phyloP scores from a whole-genome alignment of 1,284 basidiomycete genomes.

The Apiotrichum sp. region DNA sequence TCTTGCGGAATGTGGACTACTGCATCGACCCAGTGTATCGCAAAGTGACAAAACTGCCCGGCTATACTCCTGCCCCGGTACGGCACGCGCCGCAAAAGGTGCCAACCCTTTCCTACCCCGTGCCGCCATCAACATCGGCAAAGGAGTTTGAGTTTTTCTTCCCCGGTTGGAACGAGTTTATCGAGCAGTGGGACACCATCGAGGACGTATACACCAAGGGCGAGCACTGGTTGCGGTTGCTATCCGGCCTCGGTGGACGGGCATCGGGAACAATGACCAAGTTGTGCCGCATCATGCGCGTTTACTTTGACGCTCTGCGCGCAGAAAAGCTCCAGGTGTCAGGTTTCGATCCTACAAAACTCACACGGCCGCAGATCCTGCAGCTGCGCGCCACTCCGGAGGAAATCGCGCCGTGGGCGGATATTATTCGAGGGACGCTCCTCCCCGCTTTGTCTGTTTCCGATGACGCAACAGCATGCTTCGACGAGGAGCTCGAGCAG shows the following conservation, averaged over 20 bases:
- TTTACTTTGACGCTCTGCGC: conserved; percentile 42
- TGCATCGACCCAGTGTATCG: conserved; percentile 67
- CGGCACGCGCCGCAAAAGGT: conserved; percentile 18
- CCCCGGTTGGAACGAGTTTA: conserved; percentile 66
- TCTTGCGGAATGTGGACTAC: conserved; percentile 65
- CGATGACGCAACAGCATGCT: conserved; percentile 68
- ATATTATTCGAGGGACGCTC: conserved; percentile 69
- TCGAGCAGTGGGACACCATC: conserved; percentile 60
- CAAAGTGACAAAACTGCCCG: neutral
- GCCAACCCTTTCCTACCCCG: conserved; percentile 61
- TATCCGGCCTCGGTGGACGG: conserved; percentile 70
- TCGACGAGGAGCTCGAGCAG: conserved; percentile 80
- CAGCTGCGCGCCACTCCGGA: conserved; percentile 29
- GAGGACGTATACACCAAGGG: conserved; percentile 57
- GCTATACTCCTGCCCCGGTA: neutral
- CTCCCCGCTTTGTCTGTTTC: conserved; percentile 83
- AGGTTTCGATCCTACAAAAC: neutral
- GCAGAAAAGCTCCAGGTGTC: conserved; percentile 20
- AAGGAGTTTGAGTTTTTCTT: conserved; percentile 83
- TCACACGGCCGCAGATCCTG: conserved; percentile 25
- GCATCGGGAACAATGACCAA: conserved; percentile 61
- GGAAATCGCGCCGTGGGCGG: conserved; percentile 60
- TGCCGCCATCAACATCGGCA: conserved; percentile 64
- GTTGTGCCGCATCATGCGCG: conserved; percentile 56
- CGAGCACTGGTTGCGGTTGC: conserved; percentile 65